Base-by-base conservation (phyloP, 106 monocot genomes). In the Acorus gramineus region DNA sequence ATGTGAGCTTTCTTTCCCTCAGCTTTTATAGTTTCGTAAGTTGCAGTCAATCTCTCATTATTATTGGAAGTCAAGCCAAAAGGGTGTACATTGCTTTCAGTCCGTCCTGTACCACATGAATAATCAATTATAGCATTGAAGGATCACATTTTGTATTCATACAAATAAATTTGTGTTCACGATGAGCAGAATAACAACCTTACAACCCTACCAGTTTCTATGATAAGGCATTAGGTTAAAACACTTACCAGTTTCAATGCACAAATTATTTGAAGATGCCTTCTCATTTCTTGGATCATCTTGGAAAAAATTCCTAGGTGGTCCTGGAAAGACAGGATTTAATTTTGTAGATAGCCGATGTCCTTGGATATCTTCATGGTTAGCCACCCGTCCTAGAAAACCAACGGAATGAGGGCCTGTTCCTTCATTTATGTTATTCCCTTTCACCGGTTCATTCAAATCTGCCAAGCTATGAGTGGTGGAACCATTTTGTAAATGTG, bases 391-490 rank as follows among this genome's bases (percentile, higher is more conserved):
- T 8, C 60, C 69, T 59, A n/a, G 55, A 69, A 58, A 50, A 8
- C 74, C 45, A 52, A 14, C 42, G 28, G 75, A 64, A 56, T 11
- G 51, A 62, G 78, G 82, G 76, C 56, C 56, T 57, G 57, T 14
- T 53, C 11, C 55, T 50, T 63, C 74, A 49, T 71, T 74, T 48
- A 56, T 13, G 9, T 8, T 69, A 43, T 8, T 45, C 59, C 75
- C 73, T 59, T 67, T 63, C 47, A 9, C 42, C 45, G 89, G 80
- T 53, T 85, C 77, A 80, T 86, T 89, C 72, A 83, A 47, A 67
- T 89, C 89, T 68, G 72, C 47, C 9, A 82, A 7, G 28, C 42
- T 61, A 8, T 13, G 50, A 46, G 11, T 6, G 45, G 42, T 2
- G 4, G 44, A 6, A 10, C 5, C 42, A 2, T 51, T 43, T 46